Evolutionary conservation across 2,329 filamentous ascomycete species (phyloP).

Genomic region (Fusarium fujikuroi): DNA sequence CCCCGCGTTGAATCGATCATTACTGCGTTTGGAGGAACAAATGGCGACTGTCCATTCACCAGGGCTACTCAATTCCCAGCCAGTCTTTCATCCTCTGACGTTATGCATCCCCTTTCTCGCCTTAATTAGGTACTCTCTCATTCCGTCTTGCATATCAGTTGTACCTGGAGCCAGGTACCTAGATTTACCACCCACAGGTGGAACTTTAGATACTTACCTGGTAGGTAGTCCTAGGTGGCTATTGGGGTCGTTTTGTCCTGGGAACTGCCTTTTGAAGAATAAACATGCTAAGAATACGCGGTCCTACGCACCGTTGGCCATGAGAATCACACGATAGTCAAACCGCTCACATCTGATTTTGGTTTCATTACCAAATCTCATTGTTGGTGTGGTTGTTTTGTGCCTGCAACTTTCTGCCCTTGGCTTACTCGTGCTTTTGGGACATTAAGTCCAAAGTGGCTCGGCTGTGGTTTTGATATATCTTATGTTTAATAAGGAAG

Average conservation of each 20-base stretch:
- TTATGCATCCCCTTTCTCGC: conserved; percentile 33
- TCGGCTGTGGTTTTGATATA: background rate
- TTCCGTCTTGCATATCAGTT: conserved; percentile 22
- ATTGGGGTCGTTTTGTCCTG: background rate
- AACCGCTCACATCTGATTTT: background rate
- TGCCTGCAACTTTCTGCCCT: background rate
- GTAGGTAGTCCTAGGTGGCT: background rate
- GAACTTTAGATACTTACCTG: background rate
- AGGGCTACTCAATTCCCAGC: conserved; percentile 29
- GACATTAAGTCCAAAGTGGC: background rate
- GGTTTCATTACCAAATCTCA: background rate
- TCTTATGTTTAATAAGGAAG: background rate
- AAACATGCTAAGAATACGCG: conserved; percentile 10
- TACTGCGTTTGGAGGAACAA: background rate
- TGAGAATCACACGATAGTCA: background rate
- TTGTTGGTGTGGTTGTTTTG: background rate
- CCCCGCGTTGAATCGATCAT: background rate
- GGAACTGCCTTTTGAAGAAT: conserved; percentile 1
- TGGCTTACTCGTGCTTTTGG: background rate
- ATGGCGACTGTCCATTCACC: conserved; percentile 5
- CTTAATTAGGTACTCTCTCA: conserved; percentile 8
- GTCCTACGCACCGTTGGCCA: background rate
- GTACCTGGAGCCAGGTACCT: background rate
- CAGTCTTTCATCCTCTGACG: conserved; percentile 24
- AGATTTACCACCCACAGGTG: background rate